Base-by-base conservation (phyloP, 352 stramenopile species). In the Saprolegnia diclina region DNA sequence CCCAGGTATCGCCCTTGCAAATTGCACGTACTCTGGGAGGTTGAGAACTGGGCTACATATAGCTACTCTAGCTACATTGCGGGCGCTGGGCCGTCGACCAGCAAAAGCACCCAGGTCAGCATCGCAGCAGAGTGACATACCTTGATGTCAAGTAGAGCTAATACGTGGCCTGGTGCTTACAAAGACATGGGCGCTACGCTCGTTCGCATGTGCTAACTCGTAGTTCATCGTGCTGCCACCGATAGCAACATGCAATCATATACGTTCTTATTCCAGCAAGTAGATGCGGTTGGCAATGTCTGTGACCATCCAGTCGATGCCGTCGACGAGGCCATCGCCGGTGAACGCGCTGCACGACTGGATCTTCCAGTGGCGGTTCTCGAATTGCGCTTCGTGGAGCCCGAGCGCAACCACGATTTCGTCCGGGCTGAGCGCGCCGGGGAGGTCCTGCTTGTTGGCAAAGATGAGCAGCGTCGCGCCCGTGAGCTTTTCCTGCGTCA, bases 401-500 rank as follows among this genome's bases (percentile, higher is more conserved):
- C 89, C 85, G 32, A 98, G 79, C 19, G 84, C 77, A 44, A 93
- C 72, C 14, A 84, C 89, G 73, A 99, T 99, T 72, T 98, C 89
- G 18, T 91, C 79, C 5, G 78, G 80, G 13, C 81, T 81, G 13
- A 99, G 75, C 26, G 96, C 94, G 1, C 96, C 95, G 9, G 82
- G 82, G 6, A 99, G 75, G 72, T 99, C 97, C 74, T 99, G 96
- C 74, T 99, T 99, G 85, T 99, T 99, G 37, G 96, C 97, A 66
- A 99, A 98, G 72, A 99, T 98, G 40, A 99, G 79, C n/a, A 99
- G 80, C 53, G 92, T 98, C 10, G 97, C 96, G n/a, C 97, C 97
- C 1, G 94, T 94, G 46, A 99, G 83, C 87, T 99, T 99, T 83
- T 98, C 92, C 74, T 92, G 77, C 40, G 84, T 82, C 29, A 98